phyloP scores from a whole-genome alignment of 768 basidiomycete species.

The Hericium rajendrae region DNA sequence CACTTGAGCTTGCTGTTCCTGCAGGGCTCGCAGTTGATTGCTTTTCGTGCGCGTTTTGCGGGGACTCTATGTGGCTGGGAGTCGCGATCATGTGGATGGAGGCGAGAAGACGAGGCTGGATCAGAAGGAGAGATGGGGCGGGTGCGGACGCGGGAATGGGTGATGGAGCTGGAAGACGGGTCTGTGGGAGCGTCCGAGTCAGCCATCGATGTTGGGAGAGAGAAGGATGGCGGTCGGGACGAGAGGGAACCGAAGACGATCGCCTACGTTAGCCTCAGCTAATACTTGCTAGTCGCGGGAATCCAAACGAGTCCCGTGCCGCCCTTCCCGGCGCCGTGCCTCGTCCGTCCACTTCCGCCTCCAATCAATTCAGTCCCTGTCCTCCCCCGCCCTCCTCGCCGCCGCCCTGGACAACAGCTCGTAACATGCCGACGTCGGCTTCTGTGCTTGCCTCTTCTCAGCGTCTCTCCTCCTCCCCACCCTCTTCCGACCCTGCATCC shows the following conservation, averaged over 20 bases:
- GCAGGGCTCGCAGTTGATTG: conserved; percentile 86
- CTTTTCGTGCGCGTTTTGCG: conserved; percentile 76
- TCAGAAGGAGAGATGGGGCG: conserved; percentile 1
- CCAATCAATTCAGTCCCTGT: too few relatives aligned
- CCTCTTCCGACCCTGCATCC: too few relatives aligned
- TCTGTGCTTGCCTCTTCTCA: too few relatives aligned
- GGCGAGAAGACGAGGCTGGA: background rate
- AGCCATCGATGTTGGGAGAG: background rate
- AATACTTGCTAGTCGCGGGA: background rate
- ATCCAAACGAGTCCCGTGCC: background rate
- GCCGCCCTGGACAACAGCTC: too few relatives aligned
- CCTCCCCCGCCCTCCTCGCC: too few relatives aligned
- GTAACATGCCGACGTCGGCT: too few relatives aligned
- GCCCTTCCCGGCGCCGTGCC: too few relatives aligned
- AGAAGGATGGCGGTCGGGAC: background rate
- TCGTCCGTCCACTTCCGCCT: too few relatives aligned
- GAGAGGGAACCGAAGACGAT: background rate
- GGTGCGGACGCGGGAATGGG: background rate
- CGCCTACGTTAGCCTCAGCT: background rate
- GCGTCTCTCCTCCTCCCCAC: too few relatives aligned
- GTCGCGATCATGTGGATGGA: background rate
- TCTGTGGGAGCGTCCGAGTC: background rate
- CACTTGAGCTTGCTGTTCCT: conserved; percentile 83
- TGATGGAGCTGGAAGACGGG: background rate
- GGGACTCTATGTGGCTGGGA: conserved; percentile 27